Base-by-base conservation (phyloP, 2,329 filamentous ascomycete genomes). In the Colletotrichum chrysophilum region DNA sequence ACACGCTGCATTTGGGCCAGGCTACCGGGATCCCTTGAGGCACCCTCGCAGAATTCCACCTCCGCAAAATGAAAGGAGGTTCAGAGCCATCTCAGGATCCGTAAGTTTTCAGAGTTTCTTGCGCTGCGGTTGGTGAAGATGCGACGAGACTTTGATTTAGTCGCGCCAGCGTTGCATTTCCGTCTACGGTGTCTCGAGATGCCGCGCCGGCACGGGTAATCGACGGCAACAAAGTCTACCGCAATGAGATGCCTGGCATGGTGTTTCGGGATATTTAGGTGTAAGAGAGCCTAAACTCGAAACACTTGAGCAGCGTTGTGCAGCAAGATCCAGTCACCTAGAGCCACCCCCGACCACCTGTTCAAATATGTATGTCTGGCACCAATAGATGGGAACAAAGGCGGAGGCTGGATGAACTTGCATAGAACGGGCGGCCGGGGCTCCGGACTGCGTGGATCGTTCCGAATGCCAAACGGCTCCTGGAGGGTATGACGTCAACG, bases 221-320 rank as follows among this genome's bases (percentile, higher is more conserved):
- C 36, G 24, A 52, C 56, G 67, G 55, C 24, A 61, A 28, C 55
- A 52, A 21, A 52, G 43, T 52, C 43, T 52, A 52, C 43, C 43
- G 43, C 43, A 18, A 21, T 28, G 18, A 56, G 30, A 7, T 68
- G 43, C 38, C 65, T 73, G 21, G 21, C 38, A 55, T 18, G 24
- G 26, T n/a, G 66, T 70, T 70, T 74, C 55, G 66, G 48, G 43
- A 43, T 43, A 56, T 8, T 21, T 32, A 24, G 28, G 36, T 74
- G 52, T 58, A 61, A 58, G 43, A 74, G 43, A 71, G 67, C 48
- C 48, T 55, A 66, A 74, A 38, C 34, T 71, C 61, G 72, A 74
- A 70, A 66, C 72, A 48, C 72, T 48, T 34, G 60, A 71, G 56
- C 38, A 74, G 48, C n/a, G 18, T 48, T 30, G 36, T 28, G 58